Evolutionary conservation across 352 stramenopile genomes (phyloP), one percentile per base, ranked within the genome.

Genomic region (Phytophthora citrophthora): DNA sequence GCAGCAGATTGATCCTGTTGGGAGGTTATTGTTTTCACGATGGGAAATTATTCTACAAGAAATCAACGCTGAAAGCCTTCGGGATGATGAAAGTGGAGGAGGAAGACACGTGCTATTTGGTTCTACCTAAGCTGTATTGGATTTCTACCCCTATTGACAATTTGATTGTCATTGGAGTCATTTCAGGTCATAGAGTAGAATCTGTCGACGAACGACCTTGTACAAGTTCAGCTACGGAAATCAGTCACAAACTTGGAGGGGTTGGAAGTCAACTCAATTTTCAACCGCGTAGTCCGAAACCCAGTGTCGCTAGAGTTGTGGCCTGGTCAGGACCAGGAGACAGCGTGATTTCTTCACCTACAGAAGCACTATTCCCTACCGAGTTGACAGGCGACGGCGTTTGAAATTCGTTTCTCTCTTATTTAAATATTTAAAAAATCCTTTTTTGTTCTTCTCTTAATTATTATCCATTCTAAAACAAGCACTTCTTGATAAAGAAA

Each of bases 151-250:
- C 53, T 3, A 29, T 10, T n/a, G 29, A 61, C 15, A 54, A 32
- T 32, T 61, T 61, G 9, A 36, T 61, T 26, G 41, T 43, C 15
- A 38, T 61, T 11, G 53, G 40, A 26, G 27, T 29, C n/a, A 53
- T 53, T 27, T 32, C 39, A 10, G 53, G 20, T 10, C 24, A 49
- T 20, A 13, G 29, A 6, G 40, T 53, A 15, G 41, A 46, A 13
- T 29, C 54, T 36, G 36, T 29, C 8, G 26, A 44, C 7, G 54
- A 61, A n/a, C 54, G 31, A 1, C 29, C 31, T 20, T 47, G 54
- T 16, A 40, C 36, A 41, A 18, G 36, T 41, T 20, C 18, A n/a
- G 36, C n/a, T 15, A 41, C 36, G 15, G 18, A 10, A 7, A 20
- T 41, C 10, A 15, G n/a, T 3, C 36, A 41, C n/a, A 41, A 41